Evolutionary conservation across 805 yeast species (phyloP), one percentile per base, ranked within the genome.

Genomic region (Cyberlindnera meyerae): DNA sequence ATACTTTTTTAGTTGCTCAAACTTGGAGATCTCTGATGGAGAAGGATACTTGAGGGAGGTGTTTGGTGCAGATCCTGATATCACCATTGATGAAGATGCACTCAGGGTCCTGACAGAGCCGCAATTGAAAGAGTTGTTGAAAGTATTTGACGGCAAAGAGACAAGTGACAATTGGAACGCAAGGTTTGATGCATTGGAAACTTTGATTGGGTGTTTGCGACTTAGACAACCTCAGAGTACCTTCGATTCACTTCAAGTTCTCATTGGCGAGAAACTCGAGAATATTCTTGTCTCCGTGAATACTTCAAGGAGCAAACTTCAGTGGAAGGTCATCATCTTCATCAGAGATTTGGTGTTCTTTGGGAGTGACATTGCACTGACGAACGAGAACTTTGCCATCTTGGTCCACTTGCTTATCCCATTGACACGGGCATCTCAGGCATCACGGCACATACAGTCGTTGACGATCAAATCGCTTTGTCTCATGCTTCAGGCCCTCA

Each of bases 391-490:
- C 17, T 51, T 34, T 16, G 31, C 40, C 9, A 36, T 33, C 3
- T 33, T 52, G 16, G 5, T 51, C 3, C 55, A 54, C 29, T 18
- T 43, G 4, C 39, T 54, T 22, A 36, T 54, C 0, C 50, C 55
- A 6, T 42, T 52, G 27, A 51, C 55, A 2, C 41, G 46, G 21
- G 30, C 46, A 5, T 43, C 53, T 5, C 52, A 45, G 13, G 31
- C 49, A 3, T 32, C 42, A 2, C 37, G 31, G 13, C 37, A 45
- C 18, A 43, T 49, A 1, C 29, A 34, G 11, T 43, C 35, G 6
- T 26, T 49, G 24, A 31, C 51, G 2, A 26, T 27, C 5, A 53
- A 53, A 28, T 49, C 58, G 4, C 37, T 53, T 13, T 52, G 59
- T 18, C 31, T 52, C 16, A 54, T 54, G 51, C 31, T 47, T 8